phyloP scores from a whole-genome alignment of 176 grass and related monocot species.

The Luzula sylvatica region DNA sequence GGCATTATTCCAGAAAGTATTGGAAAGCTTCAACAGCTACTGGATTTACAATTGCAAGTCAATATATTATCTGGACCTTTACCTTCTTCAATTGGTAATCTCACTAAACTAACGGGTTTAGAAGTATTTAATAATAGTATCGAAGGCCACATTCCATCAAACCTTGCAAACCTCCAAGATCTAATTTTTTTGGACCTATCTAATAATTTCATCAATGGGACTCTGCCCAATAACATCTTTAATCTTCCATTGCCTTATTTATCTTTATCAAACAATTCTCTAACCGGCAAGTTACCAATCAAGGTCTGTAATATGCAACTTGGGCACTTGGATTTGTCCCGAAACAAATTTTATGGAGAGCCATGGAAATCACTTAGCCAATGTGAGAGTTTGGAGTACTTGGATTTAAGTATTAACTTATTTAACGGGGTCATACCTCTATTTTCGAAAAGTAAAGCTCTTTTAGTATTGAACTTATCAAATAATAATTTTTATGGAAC shows the following conservation, averaged over 20 bases:
- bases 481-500: constrained; percentile 27
- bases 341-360: constrained; percentile 26
- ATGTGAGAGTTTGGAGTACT: constrained; percentile 28
- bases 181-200: not conserved
- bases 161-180: not conserved
- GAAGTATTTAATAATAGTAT: not conserved
- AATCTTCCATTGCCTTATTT: constrained; percentile 8
- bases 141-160: constrained; percentile 11
- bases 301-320: constrained; percentile 23
- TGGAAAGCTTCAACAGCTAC: constrained; percentile 18
- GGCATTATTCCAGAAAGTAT: constrained; percentile 32
- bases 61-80: constrained; percentile 27
- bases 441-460: constrained; percentile 22
- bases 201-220: constrained; percentile 2
- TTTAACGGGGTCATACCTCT: constrained; percentile 26
- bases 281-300: constrained; percentile 29
- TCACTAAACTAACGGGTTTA: constrained; percentile 18
- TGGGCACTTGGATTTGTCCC: constrained; percentile 8
- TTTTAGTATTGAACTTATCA: constrained; percentile 28
- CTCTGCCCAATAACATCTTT: constrained; percentile 11
- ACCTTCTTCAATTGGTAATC: constrained; percentile 19
- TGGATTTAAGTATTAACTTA: constrained; percentile 32
- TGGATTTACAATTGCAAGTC: not conserved
- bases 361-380: constrained; percentile 20
- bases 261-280: constrained; percentile 27